Percentiles rank a stretch among this genome's conserved stretches.
These are phyloP conservation scores for Sporothrix variecibatus DNA, from an alignment of 2,329 filamentous ascomycete species.

Conservation along the genomic window DNA sequence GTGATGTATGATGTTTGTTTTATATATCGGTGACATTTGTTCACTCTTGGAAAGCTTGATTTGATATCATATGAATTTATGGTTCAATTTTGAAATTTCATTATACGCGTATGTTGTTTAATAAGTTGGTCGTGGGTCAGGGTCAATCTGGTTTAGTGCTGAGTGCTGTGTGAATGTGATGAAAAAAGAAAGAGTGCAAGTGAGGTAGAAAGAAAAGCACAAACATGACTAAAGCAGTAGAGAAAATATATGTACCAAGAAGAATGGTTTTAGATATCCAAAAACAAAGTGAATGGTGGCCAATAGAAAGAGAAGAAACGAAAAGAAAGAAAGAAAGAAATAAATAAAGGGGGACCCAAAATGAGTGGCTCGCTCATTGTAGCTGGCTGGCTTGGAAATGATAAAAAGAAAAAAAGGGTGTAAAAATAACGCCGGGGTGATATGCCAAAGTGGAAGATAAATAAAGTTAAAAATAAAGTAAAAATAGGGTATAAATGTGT, in stretches of 20 bases:
- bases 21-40: neutral
- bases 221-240: slow-evolving; percentile 13
- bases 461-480: neutral
- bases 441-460: neutral
- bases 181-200: neutral
- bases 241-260: slow-evolving; percentile 10
- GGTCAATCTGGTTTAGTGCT: slow-evolving; percentile 14
- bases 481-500: slow-evolving; percentile 18
- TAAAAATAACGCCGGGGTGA: neutral
- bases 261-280: neutral
- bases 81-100: neutral
- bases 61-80: neutral
- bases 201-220: neutral
- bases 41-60: neutral
- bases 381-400: neutral
- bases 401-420: neutral
- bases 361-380: slow-evolving; percentile 10
- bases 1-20: neutral
- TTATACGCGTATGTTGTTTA: neutral
- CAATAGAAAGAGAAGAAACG: neutral
- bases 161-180: neutral
- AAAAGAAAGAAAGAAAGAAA: neutral
- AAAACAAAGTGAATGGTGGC: neutral
- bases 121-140: slow-evolving; percentile 7
- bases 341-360: neutral